These are phyloP conservation scores for Cucumis cinereus DNA, from an alignment of 306 rosid genomes.

Conservation along the genomic window DNA sequence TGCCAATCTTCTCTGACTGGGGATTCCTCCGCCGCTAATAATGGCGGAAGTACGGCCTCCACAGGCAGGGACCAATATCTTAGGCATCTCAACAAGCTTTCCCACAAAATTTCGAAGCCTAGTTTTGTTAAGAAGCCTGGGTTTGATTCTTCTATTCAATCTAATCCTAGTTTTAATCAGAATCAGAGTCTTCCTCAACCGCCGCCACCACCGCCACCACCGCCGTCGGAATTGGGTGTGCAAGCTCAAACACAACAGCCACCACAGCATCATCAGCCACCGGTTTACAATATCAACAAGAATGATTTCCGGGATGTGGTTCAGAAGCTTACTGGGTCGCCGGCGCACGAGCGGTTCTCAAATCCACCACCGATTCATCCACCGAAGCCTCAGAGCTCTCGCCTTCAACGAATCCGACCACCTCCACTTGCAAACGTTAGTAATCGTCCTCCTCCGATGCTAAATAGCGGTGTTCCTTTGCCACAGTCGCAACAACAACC, in stretches of 20 bases:
- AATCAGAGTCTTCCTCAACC: conserved; percentile 14
- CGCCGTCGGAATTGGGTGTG: neutral
- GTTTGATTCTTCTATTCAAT: conserved; percentile 20
- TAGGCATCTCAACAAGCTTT: conserved; percentile 72
- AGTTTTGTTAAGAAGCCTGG: conserved; percentile 23
- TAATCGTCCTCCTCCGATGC: conserved; percentile 46
- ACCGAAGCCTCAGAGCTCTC: conserved; percentile 73
- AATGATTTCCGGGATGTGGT: conserved; percentile 90
- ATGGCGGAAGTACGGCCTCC: neutral
- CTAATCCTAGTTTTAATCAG: neutral
- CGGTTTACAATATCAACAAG: conserved; percentile 94
- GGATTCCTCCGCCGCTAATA: conserved; percentile 13
- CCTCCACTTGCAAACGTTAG: conserved; percentile 69
- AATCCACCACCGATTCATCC: conserved; percentile 63
- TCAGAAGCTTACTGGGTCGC: conserved; percentile 94
- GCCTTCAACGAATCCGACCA: conserved; percentile 91
- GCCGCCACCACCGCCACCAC: neutral
- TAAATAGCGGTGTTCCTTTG: conserved; percentile 21
- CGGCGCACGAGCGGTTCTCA: conserved; percentile 72
- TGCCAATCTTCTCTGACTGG: conserved; percentile 26
- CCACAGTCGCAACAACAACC: conserved; percentile 10
- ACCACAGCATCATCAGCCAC: conserved; percentile 73
- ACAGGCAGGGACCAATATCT: conserved; percentile 43
- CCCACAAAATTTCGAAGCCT: conserved; percentile 92
- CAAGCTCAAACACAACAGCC: conserved; percentile 15